These are phyloP conservation scores for Termitomyces sp. DNA, from an alignment of 768 basidiomycete species.

Conservation along the genomic window DNA sequence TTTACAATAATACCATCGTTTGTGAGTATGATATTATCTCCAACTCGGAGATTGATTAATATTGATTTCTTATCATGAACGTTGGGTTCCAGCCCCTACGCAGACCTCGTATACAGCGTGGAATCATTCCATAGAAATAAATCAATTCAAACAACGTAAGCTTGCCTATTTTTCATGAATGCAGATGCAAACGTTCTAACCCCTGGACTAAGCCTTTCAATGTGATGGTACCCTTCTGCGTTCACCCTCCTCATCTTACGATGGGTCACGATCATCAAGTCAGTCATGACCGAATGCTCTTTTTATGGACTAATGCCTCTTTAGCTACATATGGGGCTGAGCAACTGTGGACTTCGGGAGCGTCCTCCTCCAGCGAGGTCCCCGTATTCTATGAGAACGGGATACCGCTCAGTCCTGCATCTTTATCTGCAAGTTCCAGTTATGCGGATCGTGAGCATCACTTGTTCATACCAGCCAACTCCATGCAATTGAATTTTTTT, in stretches of 20 bases:
- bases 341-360: conserved; percentile 7
- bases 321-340: not conserved
- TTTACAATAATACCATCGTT: not conserved
- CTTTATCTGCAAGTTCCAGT: conserved; percentile 21
- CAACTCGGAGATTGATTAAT: not conserved
- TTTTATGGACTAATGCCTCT: not conserved
- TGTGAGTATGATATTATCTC: not conserved
- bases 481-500: conserved; percentile 2
- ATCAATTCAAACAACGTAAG: conserved; percentile 7
- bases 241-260: not conserved
- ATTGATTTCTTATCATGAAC: not conserved
- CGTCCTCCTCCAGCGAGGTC: not conserved
- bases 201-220: not conserved
- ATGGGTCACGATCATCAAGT: conserved; percentile 3
- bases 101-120: conserved; percentile 1
- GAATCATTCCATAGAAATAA: not conserved
- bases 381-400: not conserved
- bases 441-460: conserved; percentile 26
- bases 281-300: not conserved
- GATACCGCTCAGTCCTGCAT: not conserved
- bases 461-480: not conserved
- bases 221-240: not conserved
- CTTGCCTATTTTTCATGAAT: not conserved
- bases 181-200: not conserved
- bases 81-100: not conserved